Evolutionary conservation across 2,329 filamentous ascomycete genomes (phyloP), one percentile per base, ranked within the genome.

Genomic region (Thielaviopsis musarum): DNA sequence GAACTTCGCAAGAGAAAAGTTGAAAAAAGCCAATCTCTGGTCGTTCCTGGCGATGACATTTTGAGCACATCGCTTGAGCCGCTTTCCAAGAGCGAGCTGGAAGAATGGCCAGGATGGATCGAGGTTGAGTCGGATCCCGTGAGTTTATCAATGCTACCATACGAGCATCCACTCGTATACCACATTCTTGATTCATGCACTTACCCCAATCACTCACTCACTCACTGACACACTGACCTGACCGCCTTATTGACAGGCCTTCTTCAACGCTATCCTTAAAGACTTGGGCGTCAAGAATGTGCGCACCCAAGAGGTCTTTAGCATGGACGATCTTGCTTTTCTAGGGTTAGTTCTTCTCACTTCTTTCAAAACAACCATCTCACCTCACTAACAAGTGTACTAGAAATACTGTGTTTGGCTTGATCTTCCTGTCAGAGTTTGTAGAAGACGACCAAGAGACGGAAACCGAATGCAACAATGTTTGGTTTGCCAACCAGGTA

Each of bases 401-500:
- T 65, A 87, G 84, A 5, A 80, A 85, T 65, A 87, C 87, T 1
- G 78, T 93, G 1, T 83, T 88, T 65, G 91, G 91, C 2, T 73
- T 97, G n/a, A 86, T 98, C 56, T 93, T 97, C 63, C 78, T 95
- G 1, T 95, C 89, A 66, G 81, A 85, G 61, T 95, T 79, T 63
- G 67, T 82, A 65, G 77, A 79, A 3, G 71, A 75, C 5, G 73
- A 74, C 45, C 69, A 74, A 57, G 70, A 80, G 34, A 75, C 77
- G n/a, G 76, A 81, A 69, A 64, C 79, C 73, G 66, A 80, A 73
- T 66, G 76, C 59, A 74, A 72, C 52, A 73, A 80, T 2, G 75
- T 97, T 19, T 98, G 93, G 91, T 97, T 96, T 69, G 90, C 91
- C 28, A 96, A 96, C 66, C 91, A 95, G 73, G 85, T 88, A 68